Base-by-base conservation (phyloP, 345 rosid species). In the Geranium brycei region DNA sequence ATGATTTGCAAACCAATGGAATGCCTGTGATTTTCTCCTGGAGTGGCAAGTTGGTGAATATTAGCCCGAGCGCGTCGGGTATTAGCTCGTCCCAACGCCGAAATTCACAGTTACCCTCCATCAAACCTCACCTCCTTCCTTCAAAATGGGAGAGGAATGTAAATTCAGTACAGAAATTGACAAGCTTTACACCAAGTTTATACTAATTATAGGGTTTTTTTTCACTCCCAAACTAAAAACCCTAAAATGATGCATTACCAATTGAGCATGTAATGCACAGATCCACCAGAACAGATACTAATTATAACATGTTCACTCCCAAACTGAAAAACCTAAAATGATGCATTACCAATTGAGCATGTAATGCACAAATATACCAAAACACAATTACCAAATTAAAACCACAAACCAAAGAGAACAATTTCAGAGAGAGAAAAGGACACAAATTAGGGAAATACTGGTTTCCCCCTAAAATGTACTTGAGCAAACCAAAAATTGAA, bases 1-100 rank as follows among this genome's bases (percentile, higher is more conserved):
- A 73, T 31, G 77, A 58, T 73, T 73, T 69, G 67, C 77, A 73
- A 3, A 73, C 73, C 47, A 66, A 47, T 5, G 77, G 77, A 19
- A 73, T 30, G 6, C 69, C 70, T 13, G 70, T 69, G 35, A 73
- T 69, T 51, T 17, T 66, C 61, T 69, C 73, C 41, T 65, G 57
- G 57, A 73, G 58, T 8, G 73, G 59, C 32, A 73, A 73, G 51
- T 58, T 62, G 35, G 62, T 69, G 62, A 73, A 73, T 31, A 73
- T 73, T 60, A 73, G 57, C 41, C 67, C 77, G 32, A 73, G 69
- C 1, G 70, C 67, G 47, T 73, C 77, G 31, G 77, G 77, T 57
- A 66, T 47, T 51, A 73, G 66, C 62, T 73, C 73, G 59, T 69
- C 77, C 77, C 77, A 73, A 15, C 57, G 18, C 61, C 69, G 63